Evolutionary conservation across 768 basidiomycete genomes (phyloP), one percentile per base, ranked within the genome.

Genomic region (Tricholomella constricta): DNA sequence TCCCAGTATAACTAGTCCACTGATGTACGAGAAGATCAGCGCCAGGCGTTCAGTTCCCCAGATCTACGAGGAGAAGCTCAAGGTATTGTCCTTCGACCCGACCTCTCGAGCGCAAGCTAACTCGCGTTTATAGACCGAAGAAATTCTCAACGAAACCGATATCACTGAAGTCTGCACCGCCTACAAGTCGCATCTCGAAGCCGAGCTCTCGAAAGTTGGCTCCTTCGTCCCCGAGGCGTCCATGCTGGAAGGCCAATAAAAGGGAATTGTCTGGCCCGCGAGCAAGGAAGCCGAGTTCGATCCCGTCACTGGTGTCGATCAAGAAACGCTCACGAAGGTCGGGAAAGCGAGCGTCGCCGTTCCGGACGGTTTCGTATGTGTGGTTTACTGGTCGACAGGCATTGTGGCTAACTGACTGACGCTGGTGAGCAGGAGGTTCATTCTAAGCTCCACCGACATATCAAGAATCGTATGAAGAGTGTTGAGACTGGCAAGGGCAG

Each of bases 21-120:
- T 86, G 9, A 97, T 96, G 94, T 97, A 97, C 69, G 79, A 90
- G 67, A 83, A 89, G 71, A 95, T 96, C 62, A 80, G 84, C 6
- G 79, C 84, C 0, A 77, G 93, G 43, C 81, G 77, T 41, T 89
- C 88, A 11, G 91, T 94, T 4, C 91, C 92, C 5, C 76, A 84
- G 46, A 72, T 92, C 11, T 96, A 94, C 65, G 91, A 94, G 63
- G 81, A 88, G 38, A 85, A 84, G 38, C 77, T 94, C 6, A 76
- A 85, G 45, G 92, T 92, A 51, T 42, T 84, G 15, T n/a, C 14
- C 34, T 14, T 51, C 10, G 19, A 25, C 29, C n/a, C 43, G 26
- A 19, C 12, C 32, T 25, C 11, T 35, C 41, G 17, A 40, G 6
- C 20, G 43, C 47, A 10, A 17, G 44, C 41, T 20, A 27, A 29